phyloP scores from a whole-genome alignment of 495 filamentous ascomycete species.

The Neurospora tetrasperma region DNA sequence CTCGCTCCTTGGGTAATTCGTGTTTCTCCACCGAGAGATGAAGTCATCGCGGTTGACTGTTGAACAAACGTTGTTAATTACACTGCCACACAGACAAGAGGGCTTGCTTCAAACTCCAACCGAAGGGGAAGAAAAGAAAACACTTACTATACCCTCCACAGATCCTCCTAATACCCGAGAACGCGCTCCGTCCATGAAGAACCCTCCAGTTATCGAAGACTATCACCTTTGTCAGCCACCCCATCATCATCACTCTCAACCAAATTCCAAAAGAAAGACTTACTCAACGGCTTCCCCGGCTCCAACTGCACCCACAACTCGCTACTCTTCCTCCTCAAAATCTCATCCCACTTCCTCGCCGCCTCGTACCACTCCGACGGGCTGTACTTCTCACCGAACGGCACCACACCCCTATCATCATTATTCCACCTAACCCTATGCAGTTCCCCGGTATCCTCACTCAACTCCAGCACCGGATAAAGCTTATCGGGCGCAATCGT shows the following conservation, averaged over 20 bases:
- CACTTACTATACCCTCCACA: conserved; percentile 80
- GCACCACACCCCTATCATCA: conserved; percentile 63
- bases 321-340: conserved; percentile 41
- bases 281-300: conserved; percentile 70
- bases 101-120: neutral
- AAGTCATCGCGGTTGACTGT: conserved; percentile 82
- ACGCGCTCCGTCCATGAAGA: conserved; percentile 71
- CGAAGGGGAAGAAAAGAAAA: neutral
- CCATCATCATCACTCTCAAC: neutral
- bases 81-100: conserved; percentile 1
- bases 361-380: conserved; percentile 64
- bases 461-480: conserved; percentile 56
- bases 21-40: conserved; percentile 63
- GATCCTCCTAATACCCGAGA: conserved; percentile 74
- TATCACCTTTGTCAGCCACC: conserved; percentile 16
- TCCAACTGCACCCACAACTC: conserved; percentile 68
- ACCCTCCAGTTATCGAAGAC: conserved; percentile 96
- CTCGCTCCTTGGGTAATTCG: conserved; percentile 49
- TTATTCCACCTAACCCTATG: conserved; percentile 84
- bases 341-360: conserved; percentile 52
- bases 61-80: conserved; percentile 11
- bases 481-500: conserved; percentile 57
- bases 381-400: conserved; percentile 19
- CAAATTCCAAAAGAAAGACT: conserved; percentile 13
- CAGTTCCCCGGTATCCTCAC: conserved; percentile 36